Evolutionary conservation across 2,329 filamentous ascomycete species (phyloP), one percentile per base, ranked within the genome.

Genomic region (Tolypocladium amazonense): DNA sequence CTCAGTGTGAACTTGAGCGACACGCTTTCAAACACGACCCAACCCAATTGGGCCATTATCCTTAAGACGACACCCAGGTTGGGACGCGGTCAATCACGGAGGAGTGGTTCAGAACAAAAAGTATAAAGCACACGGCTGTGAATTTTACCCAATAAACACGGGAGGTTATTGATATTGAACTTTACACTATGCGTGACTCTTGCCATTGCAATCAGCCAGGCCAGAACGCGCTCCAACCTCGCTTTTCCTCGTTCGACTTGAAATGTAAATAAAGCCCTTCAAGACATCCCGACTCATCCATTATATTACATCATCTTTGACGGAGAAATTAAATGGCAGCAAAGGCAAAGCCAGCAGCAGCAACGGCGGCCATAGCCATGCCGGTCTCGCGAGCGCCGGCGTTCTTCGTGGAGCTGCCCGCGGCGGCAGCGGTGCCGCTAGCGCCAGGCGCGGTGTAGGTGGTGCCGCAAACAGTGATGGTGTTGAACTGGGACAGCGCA

Each of bases 321-420:
- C n/a, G 4, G 9, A 3, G 11, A 43, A 37, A 58, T 68, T 71
- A 72, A 64, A 72, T 62, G 52, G 68, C 65, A 61, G 64, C 66
- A 60, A 65, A 69, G 58, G 66, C 65, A 50, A 72, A 43, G 38
- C 69, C 69, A 33, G 66, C 70, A 57, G 66, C 70, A 20, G 66
- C 71, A 18, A 69, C 59, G n/a, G 67, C 71, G 5, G 69, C 70
- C 57, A 70, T 59, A 58, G 65, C 66, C 62, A 70, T 65, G 56
- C 64, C 71, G 9, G 68, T 65, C 62, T 69, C 65, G 23, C 65
- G 64, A 33, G 67, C 60, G 39, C 66, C 65, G 61, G 64, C 69
- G 39, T 59, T 62, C 52, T 59, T 57, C 23, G 59, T 20, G 14
- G 37, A 30, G n/a, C n/a, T n/a, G n/a, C n/a, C n/a, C n/a, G n/a